Conservation (phyloP, 257 asterid genomes). For the Nicotiana tabacum region DNA sequence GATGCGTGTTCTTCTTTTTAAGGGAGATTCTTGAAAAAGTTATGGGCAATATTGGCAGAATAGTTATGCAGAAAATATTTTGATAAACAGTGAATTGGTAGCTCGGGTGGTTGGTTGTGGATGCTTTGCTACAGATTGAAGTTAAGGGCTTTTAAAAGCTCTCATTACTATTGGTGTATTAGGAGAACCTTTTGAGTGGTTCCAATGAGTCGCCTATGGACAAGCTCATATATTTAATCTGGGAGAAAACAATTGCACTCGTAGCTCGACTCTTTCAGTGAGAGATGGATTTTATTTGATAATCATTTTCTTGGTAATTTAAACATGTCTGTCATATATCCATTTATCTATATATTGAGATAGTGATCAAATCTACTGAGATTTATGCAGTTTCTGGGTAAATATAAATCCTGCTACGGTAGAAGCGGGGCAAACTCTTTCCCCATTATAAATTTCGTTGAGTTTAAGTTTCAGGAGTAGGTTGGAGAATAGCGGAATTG, state of each 20-base stretch:
- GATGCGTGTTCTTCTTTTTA: neutral
- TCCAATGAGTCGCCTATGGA: neutral
- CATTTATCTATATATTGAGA: too few species aligned
- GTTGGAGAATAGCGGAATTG: neutral
- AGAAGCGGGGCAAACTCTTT: neutral
- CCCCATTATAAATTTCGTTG: neutral
- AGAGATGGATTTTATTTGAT: neutral
- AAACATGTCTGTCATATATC: neutral
- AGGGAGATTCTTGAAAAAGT: neutral
- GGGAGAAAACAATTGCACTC: neutral
- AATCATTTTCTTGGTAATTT: conserved; percentile 1
- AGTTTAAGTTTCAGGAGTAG: neutral
- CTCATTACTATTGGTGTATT: neutral
- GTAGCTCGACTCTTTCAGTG: neutral
- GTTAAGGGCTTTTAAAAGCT: neutral
- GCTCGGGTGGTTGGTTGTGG: neutral
- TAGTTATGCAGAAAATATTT: neutral
- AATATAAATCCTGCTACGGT: neutral
- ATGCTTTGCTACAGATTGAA: neutral
- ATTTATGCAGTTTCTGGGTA: neutral
- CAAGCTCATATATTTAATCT: neutral
- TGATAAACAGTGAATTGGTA: neutral
- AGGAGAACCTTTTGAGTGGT: neutral
- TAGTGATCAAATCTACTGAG: neutral
- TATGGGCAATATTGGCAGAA: neutral